Evolutionary conservation across 2,329 filamentous ascomycete genomes (phyloP).

Genomic region (Ceratocystis colombiana): DNA sequence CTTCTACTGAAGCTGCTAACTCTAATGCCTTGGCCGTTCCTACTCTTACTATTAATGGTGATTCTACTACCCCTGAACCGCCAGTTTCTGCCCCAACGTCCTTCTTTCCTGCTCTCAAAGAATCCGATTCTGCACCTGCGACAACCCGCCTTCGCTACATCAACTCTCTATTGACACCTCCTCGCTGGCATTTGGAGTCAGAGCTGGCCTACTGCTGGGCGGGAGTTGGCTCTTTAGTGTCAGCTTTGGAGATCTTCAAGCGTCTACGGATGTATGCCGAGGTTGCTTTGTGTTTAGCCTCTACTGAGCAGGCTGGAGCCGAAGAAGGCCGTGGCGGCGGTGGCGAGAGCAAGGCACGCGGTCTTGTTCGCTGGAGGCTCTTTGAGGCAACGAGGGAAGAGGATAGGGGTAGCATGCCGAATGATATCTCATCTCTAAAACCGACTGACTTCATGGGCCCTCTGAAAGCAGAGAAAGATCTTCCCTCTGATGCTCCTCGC

Average conservation of each 20-base stretch:
- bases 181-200: slow-evolving; percentile 86
- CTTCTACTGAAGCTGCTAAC: slow-evolving; percentile 26
- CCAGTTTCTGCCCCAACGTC: slow-evolving; percentile 48
- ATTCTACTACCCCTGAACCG: slow-evolving; percentile 26
- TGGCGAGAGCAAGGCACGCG: slow-evolving; percentile 69
- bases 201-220: slow-evolving; percentile 93
- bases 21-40: background rate
- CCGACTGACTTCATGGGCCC: slow-evolving; percentile 44
- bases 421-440: slow-evolving; percentile 17
- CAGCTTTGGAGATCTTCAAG: slow-evolving; percentile 92
- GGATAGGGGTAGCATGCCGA: slow-evolving; percentile 27
- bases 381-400: slow-evolving; percentile 57
- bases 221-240: slow-evolving; percentile 71
- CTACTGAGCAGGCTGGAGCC: slow-evolving; percentile 49
- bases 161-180: slow-evolving; percentile 71
- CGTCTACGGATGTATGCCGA: slow-evolving; percentile 89
- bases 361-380: slow-evolving; percentile 66
- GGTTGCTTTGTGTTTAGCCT: slow-evolving; percentile 78
- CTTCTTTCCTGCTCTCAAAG: slow-evolving; percentile 68
- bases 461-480: slow-evolving; percentile 40
- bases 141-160: slow-evolving; percentile 71
- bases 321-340: slow-evolving; percentile 48
- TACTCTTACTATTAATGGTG: slow-evolving; percentile 28
- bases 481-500: slow-evolving; percentile 69
- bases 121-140: slow-evolving; percentile 65